Evolutionary conservation across 2,329 filamentous ascomycete genomes (phyloP).

Genomic region (Paraphoma chrysanthemicola): DNA sequence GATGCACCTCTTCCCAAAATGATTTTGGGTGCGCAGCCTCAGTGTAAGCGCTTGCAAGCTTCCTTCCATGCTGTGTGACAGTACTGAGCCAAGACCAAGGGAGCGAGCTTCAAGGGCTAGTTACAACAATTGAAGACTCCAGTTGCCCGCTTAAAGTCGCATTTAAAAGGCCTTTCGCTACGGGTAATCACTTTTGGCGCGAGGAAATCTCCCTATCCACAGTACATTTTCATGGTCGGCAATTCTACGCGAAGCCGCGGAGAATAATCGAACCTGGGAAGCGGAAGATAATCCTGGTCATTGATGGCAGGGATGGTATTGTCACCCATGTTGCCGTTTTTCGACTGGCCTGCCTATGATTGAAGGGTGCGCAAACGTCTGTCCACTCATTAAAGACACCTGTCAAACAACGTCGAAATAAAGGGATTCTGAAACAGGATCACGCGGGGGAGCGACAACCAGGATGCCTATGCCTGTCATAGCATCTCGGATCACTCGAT

Average conservation of each 20-base stretch:
- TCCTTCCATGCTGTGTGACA: background rate
- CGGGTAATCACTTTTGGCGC: too few relatives aligned
- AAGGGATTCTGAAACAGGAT: constrained; percentile 6
- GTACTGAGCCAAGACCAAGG: background rate
- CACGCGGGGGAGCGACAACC: constrained; percentile 12
- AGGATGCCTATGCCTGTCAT: constrained; percentile 18
- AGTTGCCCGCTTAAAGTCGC: too few relatives aligned
- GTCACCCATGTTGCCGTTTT: background rate
- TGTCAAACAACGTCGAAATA: constrained; percentile 3
- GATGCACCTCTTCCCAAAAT: too few relatives aligned
- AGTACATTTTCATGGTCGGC: too few relatives aligned
- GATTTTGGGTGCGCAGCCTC: background rate
- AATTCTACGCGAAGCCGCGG: too few relatives aligned
- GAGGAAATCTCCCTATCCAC: too few relatives aligned
- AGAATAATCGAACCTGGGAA: too few relatives aligned
- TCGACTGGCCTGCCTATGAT: background rate
- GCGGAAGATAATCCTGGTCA: background rate
- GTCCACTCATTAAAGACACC: background rate
- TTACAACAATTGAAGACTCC: too few relatives aligned
- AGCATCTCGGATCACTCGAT: constrained; percentile 18
- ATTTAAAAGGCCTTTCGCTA: too few relatives aligned
- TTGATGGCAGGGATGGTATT: background rate
- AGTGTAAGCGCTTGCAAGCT: background rate
- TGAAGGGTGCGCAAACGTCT: background rate
- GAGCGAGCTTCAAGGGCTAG: too few relatives aligned